Evolutionary conservation across 2,329 filamentous ascomycete genomes (phyloP).

Genomic region (Pyrenophora graminea): DNA sequence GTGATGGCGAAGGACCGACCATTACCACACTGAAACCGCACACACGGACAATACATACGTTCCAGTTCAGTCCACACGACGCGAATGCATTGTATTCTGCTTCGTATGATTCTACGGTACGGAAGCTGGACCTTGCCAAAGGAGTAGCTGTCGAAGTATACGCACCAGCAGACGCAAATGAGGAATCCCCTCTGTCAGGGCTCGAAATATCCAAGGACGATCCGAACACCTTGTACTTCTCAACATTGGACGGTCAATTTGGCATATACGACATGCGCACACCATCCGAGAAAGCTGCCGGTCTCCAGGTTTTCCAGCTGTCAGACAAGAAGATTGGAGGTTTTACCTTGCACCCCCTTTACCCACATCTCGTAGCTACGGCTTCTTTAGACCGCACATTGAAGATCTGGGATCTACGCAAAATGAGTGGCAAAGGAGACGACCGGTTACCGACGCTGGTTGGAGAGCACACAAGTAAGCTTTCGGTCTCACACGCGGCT

Average conservation of each 20-base stretch:
- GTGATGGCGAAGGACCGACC: constrained; percentile 69
- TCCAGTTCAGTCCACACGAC: constrained; percentile 76
- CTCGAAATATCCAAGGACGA: constrained; percentile 76
- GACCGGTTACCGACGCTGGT: constrained; percentile 68
- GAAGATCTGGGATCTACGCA: constrained; percentile 90
- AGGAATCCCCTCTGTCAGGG: constrained; percentile 80
- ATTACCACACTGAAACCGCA: constrained; percentile 91
- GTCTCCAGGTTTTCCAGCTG: constrained; percentile 69
- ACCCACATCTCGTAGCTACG: constrained; percentile 83
- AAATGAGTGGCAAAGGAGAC: constrained; percentile 68
- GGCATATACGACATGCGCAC: constrained; percentile 79
- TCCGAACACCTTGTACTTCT: constrained; percentile 79
- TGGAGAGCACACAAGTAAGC: constrained; percentile 77
- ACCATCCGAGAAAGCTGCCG: constrained; percentile 54
- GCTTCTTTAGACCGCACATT: constrained; percentile 87
- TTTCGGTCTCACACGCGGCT: constrained; percentile 90
- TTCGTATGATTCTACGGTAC: constrained; percentile 91
- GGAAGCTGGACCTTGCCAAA: constrained; percentile 81
- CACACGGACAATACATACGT: constrained; percentile 81
- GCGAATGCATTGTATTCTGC: constrained; percentile 77
- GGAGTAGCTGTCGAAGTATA: constrained; percentile 81
- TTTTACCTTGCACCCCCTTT: constrained; percentile 79
- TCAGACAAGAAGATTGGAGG: constrained; percentile 95
- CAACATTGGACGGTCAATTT: constrained; percentile 79
- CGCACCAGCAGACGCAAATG: constrained; percentile 69